These are phyloP conservation scores for Pyronema omphalodes DNA, from an alignment of 495 filamentous ascomycete species.

Conservation along the genomic window DNA sequence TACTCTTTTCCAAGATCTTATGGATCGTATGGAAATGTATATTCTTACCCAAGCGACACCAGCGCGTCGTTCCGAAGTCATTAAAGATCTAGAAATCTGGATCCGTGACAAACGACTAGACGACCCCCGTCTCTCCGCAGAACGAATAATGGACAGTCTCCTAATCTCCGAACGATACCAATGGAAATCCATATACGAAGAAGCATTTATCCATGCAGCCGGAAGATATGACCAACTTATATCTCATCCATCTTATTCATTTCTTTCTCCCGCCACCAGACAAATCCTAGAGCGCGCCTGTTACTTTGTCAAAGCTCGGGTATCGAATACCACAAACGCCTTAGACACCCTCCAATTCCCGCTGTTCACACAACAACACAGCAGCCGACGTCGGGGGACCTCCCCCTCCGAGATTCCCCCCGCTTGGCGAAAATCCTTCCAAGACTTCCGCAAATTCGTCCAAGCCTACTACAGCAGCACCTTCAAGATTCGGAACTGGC, in stretches of 20 bases:
- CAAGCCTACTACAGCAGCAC: background rate
- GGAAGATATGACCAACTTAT: background rate
- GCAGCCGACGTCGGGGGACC: background rate
- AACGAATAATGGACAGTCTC: background rate
- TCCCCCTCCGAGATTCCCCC: background rate
- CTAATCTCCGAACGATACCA: conserved; percentile 4
- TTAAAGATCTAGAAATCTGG: background rate
- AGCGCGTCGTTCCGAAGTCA: background rate
- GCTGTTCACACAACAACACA: background rate
- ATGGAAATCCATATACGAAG: conserved; percentile 1
- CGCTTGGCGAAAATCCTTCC: background rate
- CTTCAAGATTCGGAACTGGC: background rate
- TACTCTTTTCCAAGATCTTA: background rate
- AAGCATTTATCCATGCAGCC: conserved; percentile 1
- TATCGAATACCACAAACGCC: background rate
- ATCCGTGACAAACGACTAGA: conserved; percentile 1
- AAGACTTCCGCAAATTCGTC: background rate
- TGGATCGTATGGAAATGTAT: conserved; percentile 7
- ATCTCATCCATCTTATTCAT: background rate
- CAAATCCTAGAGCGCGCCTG: conserved; percentile 2
- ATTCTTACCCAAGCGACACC: background rate
- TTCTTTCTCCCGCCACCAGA: background rate
- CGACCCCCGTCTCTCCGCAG: background rate
- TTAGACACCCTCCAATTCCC: background rate
- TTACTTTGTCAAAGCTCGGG: conserved; percentile 1